Base-by-base conservation (phyloP, 179 eudicot species). In the Patellifolia procumbens region DNA sequence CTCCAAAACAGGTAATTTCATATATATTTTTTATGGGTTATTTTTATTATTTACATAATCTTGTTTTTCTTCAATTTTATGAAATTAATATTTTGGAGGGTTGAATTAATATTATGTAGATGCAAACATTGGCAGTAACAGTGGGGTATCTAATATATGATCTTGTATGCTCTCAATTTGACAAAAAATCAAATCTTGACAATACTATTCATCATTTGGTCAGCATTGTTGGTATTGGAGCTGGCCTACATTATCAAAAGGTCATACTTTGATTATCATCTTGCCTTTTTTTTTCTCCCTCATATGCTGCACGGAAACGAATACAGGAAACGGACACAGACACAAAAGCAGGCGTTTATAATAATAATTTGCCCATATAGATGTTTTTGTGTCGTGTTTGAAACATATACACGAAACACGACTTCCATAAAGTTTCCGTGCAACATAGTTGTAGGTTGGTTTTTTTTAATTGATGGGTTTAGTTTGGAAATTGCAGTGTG, bases 141-240 rank as follows among this genome's bases (percentile, higher is more conserved):
- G 74, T 80, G 2, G 84, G 90, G 29, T 94, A 94, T 78, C 72
- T 92, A 76, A 81, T 91, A 43, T 94, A 94, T 81, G 98, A 94
- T 85, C 45, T 93, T 17, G 76, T 86, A 17, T 88, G 94, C 83
- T 90, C 88, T 49, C 83, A 76, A 2, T 90, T 92, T 39, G 92
- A 88, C 68, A 79, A 84, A 26, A 74, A 67, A 13, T 37, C 87
- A 19, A 86, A 76, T 81, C 49, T 92, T 73, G 97, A 95, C 70
- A 92, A 92, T 61, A 78, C 87, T 2, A 72, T 92, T 35, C 99
- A 95, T 48, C 99, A 95, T 83, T 78, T 95, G 64, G 95, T 93
- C 59, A 83, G 93, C 86, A 91, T 95, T 80, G 75, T 95, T 76
- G 99, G 99, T 20, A 46, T 95, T 52, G 84, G 77, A 0, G 95